Evolutionary conservation across 2,329 filamentous ascomycete species (phyloP).

Genomic region (Epichloe hybrida): DNA sequence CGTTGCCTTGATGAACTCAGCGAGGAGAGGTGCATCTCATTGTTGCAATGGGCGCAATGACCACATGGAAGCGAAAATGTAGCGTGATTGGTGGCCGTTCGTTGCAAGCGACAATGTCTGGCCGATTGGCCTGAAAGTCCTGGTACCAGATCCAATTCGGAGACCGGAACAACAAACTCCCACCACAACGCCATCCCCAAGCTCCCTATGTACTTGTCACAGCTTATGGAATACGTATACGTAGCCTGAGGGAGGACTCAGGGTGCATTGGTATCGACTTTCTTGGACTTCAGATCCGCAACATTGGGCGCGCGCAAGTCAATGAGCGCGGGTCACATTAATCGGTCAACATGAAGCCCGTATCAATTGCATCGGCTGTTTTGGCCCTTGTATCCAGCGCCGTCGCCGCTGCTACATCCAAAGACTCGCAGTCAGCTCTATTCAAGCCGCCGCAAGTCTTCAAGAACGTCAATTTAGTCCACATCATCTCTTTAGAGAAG

Average conservation of each 20-base stretch:
- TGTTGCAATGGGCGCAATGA: too few relatives aligned
- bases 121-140: neutral
- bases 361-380: constrained; percentile 41
- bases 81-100: neutral
- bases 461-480: constrained; percentile 84
- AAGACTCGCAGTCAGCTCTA: constrained; percentile 44
- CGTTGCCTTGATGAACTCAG: too few relatives aligned
- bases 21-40: neutral
- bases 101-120: neutral
- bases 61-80: neutral
- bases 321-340: constrained; percentile 18
- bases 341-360: constrained; percentile 26
- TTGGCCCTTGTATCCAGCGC: constrained; percentile 41
- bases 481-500: constrained; percentile 86
- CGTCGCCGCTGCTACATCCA: constrained; percentile 38
- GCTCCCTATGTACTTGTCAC: neutral
- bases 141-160: neutral
- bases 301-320: constrained; percentile 16
- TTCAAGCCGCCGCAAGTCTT: constrained; percentile 86
- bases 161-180: constrained; percentile 7
- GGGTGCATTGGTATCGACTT: constrained; percentile 3
- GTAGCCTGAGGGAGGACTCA: constrained; percentile 5
- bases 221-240: neutral
- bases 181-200: constrained; percentile 5
- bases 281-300: constrained; percentile 5